Base-by-base conservation (phyloP, 2,329 filamentous ascomycete genomes). In the Sporothrix protearum region DNA sequence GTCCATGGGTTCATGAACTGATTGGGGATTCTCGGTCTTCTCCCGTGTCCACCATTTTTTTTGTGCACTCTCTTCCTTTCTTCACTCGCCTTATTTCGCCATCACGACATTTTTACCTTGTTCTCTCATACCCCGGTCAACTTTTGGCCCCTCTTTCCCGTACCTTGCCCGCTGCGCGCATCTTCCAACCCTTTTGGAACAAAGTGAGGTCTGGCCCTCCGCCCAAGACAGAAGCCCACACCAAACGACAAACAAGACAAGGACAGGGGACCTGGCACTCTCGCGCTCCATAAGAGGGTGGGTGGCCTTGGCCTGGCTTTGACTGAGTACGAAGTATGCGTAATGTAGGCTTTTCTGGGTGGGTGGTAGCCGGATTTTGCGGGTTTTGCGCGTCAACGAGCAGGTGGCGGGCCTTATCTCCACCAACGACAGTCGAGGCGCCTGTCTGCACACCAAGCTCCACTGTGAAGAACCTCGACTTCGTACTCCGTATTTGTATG, bases 121-220 rank as follows among this genome's bases (percentile, higher is more conserved):
- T 2, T 19, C 42, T 16, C 55, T n/a, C 55, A n/a, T 19, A 22
- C 36, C 36, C 36, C n/a, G 3, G 59, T 63, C 59, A 19, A 25
- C 28, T 19, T 10, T 33, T 30, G 12, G 33, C 36, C 57, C 36
- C 36, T 42, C 33, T n/a, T 39, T 25, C 33, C 19, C n/a, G 22
- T 39, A 8, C 33, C 42, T 25, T 55, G 28, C 30, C 42, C 66
- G 47, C 66, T 36, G 47, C 47, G 66, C 66, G 66, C 66, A 68
- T 68, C 49, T 68, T 68, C 66, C 47, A 68, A 42, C 66, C 66
- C 66, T 68, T 68, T 67, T 68, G 6, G 47, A 42, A 68, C 47
- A 42, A 68, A 45, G 49, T 42, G 33, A 68, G 33, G 66, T 57
- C 25, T 39, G 55, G 33, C n/a, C 33, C 22, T 12, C 10, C 36